Conservation (phyloP, 2,329 filamentous ascomycete genomes). For the Hymenoscyphus repandus region DNA sequence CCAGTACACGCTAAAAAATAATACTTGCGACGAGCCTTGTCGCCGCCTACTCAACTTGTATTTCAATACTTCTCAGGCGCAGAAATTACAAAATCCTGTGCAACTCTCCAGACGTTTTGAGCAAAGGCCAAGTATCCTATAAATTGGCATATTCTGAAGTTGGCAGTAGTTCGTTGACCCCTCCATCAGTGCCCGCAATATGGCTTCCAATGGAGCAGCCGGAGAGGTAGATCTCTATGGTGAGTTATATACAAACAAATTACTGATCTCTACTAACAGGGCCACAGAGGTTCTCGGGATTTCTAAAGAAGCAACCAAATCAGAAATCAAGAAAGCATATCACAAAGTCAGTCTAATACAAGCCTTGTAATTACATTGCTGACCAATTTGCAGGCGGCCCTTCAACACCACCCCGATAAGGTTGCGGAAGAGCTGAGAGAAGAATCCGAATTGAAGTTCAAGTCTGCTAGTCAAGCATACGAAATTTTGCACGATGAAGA, state of each 20-base stretch:
- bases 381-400: conserved; percentile 58
- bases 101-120: neutral
- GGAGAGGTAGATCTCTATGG: conserved; percentile 56
- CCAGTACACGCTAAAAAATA: conserved; percentile 1
- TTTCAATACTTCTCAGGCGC: neutral
- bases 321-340: conserved; percentile 92
- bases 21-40: neutral
- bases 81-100: neutral
- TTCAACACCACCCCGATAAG: conserved; percentile 92
- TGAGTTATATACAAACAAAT: conserved; percentile 31
- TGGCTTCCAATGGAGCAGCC: conserved; percentile 26
- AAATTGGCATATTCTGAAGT: neutral
- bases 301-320: conserved; percentile 62
- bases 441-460: conserved; percentile 88
- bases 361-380: conserved; percentile 15
- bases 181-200: conserved; percentile 17
- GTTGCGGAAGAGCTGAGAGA: conserved; percentile 79
- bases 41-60: neutral
- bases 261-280: conserved; percentile 24
- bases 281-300: conserved; percentile 71
- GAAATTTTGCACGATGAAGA: conserved; percentile 96
- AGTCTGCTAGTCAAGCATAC: conserved; percentile 87
- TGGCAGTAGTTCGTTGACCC: neutral
- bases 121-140: neutral
- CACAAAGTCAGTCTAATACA: conserved; percentile 62